These are phyloP conservation scores for Hortiboletus campestris DNA, from an alignment of 768 basidiomycete genomes.

Conservation along the genomic window DNA sequence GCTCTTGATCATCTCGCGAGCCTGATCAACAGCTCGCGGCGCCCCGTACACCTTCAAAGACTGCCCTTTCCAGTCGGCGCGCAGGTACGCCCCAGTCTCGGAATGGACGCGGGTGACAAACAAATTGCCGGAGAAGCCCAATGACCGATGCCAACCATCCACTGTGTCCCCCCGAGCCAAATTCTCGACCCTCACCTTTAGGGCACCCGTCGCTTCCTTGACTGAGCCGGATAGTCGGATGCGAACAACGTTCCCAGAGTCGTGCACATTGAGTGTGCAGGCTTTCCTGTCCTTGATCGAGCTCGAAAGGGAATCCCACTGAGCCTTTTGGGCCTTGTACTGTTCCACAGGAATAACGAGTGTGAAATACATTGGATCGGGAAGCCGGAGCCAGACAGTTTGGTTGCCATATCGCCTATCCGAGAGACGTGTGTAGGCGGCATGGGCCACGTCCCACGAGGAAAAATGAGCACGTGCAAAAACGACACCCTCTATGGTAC, in stretches of 20 bases:
- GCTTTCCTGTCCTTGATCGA: constrained; percentile 37
- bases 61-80: constrained; percentile 44
- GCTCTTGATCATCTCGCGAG: constrained; percentile 42
- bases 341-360: constrained; percentile 48
- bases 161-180: constrained; percentile 51
- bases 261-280: constrained; percentile 32
- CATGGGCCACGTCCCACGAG: constrained; percentile 47
- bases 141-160: constrained; percentile 49
- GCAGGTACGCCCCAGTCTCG: constrained; percentile 43
- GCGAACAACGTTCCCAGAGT: constrained; percentile 27
- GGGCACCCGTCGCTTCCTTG: constrained; percentile 50
- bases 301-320: constrained; percentile 46
- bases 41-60: constrained; percentile 48
- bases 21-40: constrained; percentile 37
- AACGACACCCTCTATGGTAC: constrained; percentile 32
- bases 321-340: constrained; percentile 47
- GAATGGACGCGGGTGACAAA: constrained; percentile 37
- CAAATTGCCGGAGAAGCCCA: constrained; percentile 25
- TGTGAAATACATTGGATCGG: constrained; percentile 50
- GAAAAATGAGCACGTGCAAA: constrained; percentile 45
- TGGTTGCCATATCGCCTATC: constrained; percentile 35
- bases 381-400: constrained; percentile 40
- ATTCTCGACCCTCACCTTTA: constrained; percentile 61
- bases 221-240: constrained; percentile 51
- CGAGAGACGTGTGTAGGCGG: constrained; percentile 37